Evolutionary conservation across 495 filamentous ascomycete species (phyloP), one percentile per base, ranked within the genome.

Genomic region (Aspergillus egyptiacus): DNA sequence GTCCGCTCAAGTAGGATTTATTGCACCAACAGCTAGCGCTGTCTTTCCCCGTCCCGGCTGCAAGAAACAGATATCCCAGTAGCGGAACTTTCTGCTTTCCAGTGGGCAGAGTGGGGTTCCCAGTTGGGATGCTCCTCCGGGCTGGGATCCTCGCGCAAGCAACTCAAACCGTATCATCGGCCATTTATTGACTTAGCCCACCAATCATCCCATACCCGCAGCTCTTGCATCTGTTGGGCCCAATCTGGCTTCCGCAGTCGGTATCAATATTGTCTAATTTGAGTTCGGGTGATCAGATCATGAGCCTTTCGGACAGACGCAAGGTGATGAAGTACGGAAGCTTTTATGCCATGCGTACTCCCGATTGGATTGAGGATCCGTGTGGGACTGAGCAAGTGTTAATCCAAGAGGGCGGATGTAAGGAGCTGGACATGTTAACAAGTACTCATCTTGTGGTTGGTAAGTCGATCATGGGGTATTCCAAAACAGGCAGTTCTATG

Each of bases 301-400:
- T 50, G 45, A 28, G 52, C 39, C 41, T 38, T 37, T 37, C 18
- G 23, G 19, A 22, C 43, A 32, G 42, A 50, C 46, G 8, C 24
- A 39, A 53, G 46, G 27, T 15, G 14, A 41, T 10, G 23, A 31
- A 32, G 35, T 15, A 28, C 19, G 46, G 35, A 32, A 38, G 39
- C 13, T 25, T 53, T 19, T 23, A 42, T n/a, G 38, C 30, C 19
- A 55, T 53, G 46, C 55, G 48, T 43, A 54, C 44, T 17, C 51
- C 38, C 39, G n/a, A 48, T 54, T 48, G 37, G 55, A 51, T 22
- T 50, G 37, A 30, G 35, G 33, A 41, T 53, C 34, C 24, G 25
- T 41, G 48, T 45, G 49, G 49, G 53, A 53, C 53, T 50, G 8
- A 53, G 27, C 56, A 51, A 48, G 47, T 55, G 41, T 53, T 42